Conservation (phyloP, 1,139 yeast genomes). For the Nakaseomyces delphensis region DNA sequence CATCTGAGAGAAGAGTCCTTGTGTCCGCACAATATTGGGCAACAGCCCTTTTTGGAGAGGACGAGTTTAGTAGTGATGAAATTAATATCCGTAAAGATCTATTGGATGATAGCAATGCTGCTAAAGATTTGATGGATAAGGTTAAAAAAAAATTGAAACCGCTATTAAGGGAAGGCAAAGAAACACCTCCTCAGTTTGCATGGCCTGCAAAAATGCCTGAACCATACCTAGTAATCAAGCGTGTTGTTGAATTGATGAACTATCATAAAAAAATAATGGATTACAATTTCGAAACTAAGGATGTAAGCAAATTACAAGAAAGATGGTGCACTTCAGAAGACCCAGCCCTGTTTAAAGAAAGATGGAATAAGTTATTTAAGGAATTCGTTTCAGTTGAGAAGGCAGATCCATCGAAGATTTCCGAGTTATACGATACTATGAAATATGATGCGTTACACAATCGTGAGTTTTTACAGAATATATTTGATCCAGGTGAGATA, state of each 20-base stretch:
- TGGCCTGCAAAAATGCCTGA: slow-evolving; percentile 99
- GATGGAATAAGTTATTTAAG: slow-evolving; percentile 95
- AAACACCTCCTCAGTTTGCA: slow-evolving; percentile 97
- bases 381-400: slow-evolving; percentile 91
- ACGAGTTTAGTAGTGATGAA: slow-evolving; percentile 68
- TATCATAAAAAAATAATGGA: slow-evolving; percentile 82
- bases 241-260: slow-evolving; percentile 94
- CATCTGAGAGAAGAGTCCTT: slow-evolving; percentile 90
- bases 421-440: slow-evolving; percentile 96
- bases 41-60: slow-evolving; percentile 66
- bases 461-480: slow-evolving; percentile 74
- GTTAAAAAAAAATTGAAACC: slow-evolving; percentile 96
- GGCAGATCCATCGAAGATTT: slow-evolving; percentile 94
- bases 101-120: slow-evolving; percentile 95
- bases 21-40: slow-evolving; percentile 89
- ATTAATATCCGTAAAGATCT: slow-evolving; percentile 81
- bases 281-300: slow-evolving; percentile 61
- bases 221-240: slow-evolving; percentile 84
- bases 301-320: slow-evolving; percentile 60
- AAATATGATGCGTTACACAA: slow-evolving; percentile 96
- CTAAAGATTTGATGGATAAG: slow-evolving; percentile 94
- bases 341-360: slow-evolving; percentile 77
- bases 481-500: slow-evolving; percentile 59
- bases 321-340: slow-evolving; percentile 98
- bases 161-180: slow-evolving; percentile 85